Conservation (phyloP, 176 grass and related monocot genomes). For the Musa schizocarpa region DNA sequence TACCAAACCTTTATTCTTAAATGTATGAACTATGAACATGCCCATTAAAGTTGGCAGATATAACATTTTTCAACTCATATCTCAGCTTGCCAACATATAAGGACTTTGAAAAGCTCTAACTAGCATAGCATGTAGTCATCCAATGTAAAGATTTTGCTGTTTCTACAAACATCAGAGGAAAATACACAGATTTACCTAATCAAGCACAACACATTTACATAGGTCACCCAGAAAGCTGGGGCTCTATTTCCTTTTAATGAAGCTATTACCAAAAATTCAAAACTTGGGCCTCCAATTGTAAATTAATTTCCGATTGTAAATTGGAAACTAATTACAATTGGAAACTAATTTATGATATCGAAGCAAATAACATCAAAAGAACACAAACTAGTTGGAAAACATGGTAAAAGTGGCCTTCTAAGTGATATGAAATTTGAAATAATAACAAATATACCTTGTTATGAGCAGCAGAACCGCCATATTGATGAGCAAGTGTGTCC, state of each 20-base stretch:
- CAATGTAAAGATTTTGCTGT: too few species aligned
- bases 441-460: constrained; percentile 61
- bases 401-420: background rate
- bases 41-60: too few species aligned
- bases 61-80: too few species aligned
- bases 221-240: background rate
- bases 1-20: too few species aligned
- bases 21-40: too few species aligned
- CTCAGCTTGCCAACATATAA: too few species aligned
- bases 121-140: background rate
- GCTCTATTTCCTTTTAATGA: background rate
- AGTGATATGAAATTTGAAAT: background rate
- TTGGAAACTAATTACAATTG: too few species aligned
- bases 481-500: constrained; percentile 78
- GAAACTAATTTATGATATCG: background rate
- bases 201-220: background rate
- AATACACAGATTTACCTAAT: background rate
- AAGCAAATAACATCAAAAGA: background rate
- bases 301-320: background rate
- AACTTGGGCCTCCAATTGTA: background rate
- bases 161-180: background rate
- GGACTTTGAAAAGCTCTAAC: background rate
- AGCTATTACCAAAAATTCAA: background rate
- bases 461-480: constrained; percentile 87
- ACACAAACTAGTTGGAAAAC: too few species aligned